Evolutionary conservation across 768 basidiomycete species (phyloP).

Genomic region (Saitozyma sp.): DNA sequence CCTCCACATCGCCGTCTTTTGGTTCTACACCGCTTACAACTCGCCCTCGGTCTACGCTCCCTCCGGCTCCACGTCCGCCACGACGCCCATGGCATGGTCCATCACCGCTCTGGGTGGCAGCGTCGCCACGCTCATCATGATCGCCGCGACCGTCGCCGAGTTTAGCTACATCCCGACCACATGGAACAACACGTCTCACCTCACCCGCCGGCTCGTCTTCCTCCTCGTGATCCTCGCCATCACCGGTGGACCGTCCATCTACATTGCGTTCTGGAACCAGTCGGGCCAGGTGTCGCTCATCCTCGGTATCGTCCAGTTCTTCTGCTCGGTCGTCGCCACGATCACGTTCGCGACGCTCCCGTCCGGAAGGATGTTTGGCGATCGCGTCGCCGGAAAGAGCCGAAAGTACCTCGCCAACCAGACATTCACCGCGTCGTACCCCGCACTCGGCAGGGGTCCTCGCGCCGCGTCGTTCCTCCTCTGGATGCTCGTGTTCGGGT

Average conservation of each 20-base stretch:
- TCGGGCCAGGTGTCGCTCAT: constrained; percentile 70
- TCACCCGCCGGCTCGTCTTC: constrained; percentile 86
- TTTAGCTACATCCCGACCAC: constrained; percentile 97
- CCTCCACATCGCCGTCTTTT: constrained; percentile 90
- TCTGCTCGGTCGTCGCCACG: constrained; percentile 81
- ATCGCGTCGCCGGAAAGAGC: constrained; percentile 90
- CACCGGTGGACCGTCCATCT: constrained; percentile 90
- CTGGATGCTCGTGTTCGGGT: constrained; percentile 91
- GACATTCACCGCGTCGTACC: constrained; percentile 97
- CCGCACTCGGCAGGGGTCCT: constrained; percentile 62
- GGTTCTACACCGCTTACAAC: constrained; percentile 94
- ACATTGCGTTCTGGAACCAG: constrained; percentile 83
- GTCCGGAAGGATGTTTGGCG: constrained; percentile 97
- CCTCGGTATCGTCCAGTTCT: constrained; percentile 94
- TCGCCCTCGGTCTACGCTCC: constrained; percentile 75
- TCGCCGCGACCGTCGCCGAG: constrained; percentile 86
- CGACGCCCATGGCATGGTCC: constrained; percentile 84
- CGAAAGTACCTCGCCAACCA: constrained; percentile 97
- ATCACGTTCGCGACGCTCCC: constrained; percentile 88
- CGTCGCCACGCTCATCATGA: constrained; percentile 95
- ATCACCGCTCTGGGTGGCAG: constrained; percentile 92
- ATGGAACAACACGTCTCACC: constrained; percentile 97
- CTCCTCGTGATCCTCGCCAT: constrained; percentile 84
- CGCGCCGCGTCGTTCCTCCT: constrained; percentile 77
- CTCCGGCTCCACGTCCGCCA: constrained; percentile 57